A percentile compares a stretch with the other conserved stretches of the same genome.
These are phyloP conservation scores for Globisporangium radiosum DNA, from an alignment of 352 stramenopile species.

Conservation along the genomic window DNA sequence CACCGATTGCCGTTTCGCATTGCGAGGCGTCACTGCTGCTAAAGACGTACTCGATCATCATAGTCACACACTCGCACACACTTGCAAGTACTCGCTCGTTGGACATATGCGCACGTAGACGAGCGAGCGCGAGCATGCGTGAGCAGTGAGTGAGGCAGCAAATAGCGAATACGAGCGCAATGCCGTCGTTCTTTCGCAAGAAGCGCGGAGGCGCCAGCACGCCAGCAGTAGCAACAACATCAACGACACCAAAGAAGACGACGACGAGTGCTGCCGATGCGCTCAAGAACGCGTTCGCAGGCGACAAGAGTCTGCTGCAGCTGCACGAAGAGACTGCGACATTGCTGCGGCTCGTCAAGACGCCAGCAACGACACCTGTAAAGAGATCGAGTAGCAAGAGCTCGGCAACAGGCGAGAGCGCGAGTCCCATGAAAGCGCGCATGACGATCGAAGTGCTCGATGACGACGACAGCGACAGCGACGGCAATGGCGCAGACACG, in stretches of 20 bases:
- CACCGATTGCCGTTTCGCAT: no score
- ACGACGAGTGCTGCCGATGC: not conserved
- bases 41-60: no score
- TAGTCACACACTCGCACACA: no score
- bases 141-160: no score
- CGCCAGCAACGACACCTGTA: constrained; percentile 10
- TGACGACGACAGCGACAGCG: constrained; percentile 29
- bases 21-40: no score
- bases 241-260: not conserved
- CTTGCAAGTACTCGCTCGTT: no score
- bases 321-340: constrained; percentile 53
- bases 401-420: no score
- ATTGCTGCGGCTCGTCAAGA: constrained; percentile 55
- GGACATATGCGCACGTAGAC: no score
- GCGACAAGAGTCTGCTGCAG: constrained; percentile 46
- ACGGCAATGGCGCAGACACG: constrained; percentile 7
- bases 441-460: constrained; percentile 72
- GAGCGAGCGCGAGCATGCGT: no score
- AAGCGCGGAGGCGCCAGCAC: not conserved
- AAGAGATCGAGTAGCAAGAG: constrained; percentile 17
- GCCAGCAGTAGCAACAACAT: not conserved
- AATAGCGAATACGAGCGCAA: not conserved
- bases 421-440: constrained; percentile 22
- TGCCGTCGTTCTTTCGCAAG: constrained; percentile 17
- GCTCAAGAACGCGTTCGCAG: constrained; percentile 21